Base-by-base conservation (phyloP, 2,329 filamentous ascomycete species). In the Colletotrichum acutatum region DNA sequence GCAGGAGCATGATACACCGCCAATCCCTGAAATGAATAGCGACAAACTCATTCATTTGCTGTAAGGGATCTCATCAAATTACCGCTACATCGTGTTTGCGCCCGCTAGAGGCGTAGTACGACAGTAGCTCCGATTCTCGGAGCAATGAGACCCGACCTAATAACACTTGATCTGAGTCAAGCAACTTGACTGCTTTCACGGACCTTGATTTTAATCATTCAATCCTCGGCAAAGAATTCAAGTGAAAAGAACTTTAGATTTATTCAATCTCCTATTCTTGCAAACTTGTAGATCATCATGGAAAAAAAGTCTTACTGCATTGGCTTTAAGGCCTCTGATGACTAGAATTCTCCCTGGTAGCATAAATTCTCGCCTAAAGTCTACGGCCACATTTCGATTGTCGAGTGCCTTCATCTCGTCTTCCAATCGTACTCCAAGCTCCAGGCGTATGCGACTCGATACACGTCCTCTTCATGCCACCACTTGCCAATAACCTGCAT, bases 401-500 rank as follows among this genome's bases (percentile, higher is more conserved):
- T 24, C 24, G 37, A 6, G 5, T 42, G 6, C 8, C 5, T 19
- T 64, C n/a, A 54, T 16, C 7, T 37, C 3, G 11, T 54, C 11
- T 58, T 69, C 67, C 61, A 66, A 5, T 66, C 67, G 8, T 66
- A 24, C 30, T 58, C 32, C 19, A 42, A 42, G 30, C 53, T 69
- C 67, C 67, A 69, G 22, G 67, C 67, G 3, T 66, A 69, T 6
- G 67, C 67, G 12, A 52, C 49, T 16, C 64, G 63, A 19, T 68
- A 71, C 3, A 78, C 70, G 3, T 70, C 69, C 34, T 78, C 77
- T 64, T 81, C 80, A 11, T 76, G 69, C 77, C 77, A 81, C 22
- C 75, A 74, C n/a, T 74, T 76, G 12, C 78, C 78, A 28, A 81
- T 60, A 9, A 80, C 64, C 61, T 81, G 79, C 80, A 81, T 80